A percentile compares a stretch with the other conserved stretches of the same genome.
phyloP scores from a whole-genome alignment of 495 filamentous ascomycete genomes.

The Pyrenula massariospora region DNA sequence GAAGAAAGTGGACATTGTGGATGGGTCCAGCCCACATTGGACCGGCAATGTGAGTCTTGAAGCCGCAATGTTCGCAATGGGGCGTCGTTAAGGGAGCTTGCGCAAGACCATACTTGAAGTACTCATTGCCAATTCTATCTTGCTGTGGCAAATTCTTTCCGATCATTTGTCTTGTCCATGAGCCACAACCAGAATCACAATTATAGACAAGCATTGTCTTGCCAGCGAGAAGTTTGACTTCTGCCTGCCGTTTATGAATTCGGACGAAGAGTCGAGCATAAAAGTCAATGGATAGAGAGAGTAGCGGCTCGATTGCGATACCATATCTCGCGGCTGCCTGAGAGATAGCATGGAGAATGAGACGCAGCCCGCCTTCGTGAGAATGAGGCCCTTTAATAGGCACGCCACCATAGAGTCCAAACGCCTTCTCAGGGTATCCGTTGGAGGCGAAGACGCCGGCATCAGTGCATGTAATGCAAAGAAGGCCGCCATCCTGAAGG shows the following conservation, averaged over 20 bases:
- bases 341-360: conserved; percentile 73
- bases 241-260: conserved; percentile 59
- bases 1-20: conserved; percentile 71
- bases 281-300: conserved; percentile 91
- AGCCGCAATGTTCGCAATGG: conserved; percentile 71
- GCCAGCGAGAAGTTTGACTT: conserved; percentile 79
- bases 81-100: conserved; percentile 50
- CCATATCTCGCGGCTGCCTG: conserved; percentile 74
- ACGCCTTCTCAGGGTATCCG: conserved; percentile 88
- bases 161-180: conserved; percentile 70
- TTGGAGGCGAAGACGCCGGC: conserved; percentile 86
- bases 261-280: conserved; percentile 88
- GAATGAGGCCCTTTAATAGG: conserved; percentile 72
- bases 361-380: conserved; percentile 80
- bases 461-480: conserved; percentile 96
- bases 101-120: conserved; percentile 64
- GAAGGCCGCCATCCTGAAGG: conserved; percentile 71
- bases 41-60: conserved; percentile 74
- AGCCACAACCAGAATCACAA: conserved; percentile 80
- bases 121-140: conserved; percentile 57
- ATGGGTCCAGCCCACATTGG: conserved; percentile 92
- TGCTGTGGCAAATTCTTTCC: conserved; percentile 48
- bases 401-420: conserved; percentile 77
- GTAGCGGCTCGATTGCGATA: conserved; percentile 77
- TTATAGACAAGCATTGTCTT: conserved; percentile 90